phyloP scores from a whole-genome alignment of 371 early-diverging fungal species.

The Lichtheimia corymbifera region DNA sequence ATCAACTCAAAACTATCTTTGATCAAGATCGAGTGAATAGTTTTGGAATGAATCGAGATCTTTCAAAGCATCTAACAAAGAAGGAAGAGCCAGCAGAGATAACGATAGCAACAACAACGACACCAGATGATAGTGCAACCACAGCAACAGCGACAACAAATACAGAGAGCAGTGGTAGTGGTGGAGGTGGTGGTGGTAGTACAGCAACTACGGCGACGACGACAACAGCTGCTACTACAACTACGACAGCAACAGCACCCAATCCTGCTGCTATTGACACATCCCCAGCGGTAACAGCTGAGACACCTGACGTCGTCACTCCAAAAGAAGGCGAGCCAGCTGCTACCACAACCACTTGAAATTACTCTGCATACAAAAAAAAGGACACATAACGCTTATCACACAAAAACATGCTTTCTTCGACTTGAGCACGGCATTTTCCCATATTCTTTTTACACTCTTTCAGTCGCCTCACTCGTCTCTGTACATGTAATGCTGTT shows the following conservation, averaged over 20 bases:
- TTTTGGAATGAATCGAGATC: constrained; percentile 60
- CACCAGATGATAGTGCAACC: not conserved
- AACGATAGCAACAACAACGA: not conserved
- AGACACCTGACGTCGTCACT: constrained; percentile 27
- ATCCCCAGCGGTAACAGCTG: constrained; percentile 26
- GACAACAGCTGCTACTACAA: not conserved
- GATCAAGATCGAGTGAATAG: constrained; percentile 50
- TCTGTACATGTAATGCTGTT: too few species aligned
- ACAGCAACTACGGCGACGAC: not conserved
- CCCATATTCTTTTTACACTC: too few species aligned
- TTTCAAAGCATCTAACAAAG: constrained; percentile 54
- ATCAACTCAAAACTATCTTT: constrained; percentile 52
- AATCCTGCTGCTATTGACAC: constrained; percentile 9
- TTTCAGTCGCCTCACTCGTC: too few species aligned
- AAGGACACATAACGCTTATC: too few species aligned
- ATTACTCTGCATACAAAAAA: too few species aligned
- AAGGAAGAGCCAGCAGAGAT: constrained; percentile 26
- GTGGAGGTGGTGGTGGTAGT: too few species aligned
- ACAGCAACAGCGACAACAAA: not conserved
- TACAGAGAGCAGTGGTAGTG: not conserved
- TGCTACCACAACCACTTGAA: constrained; percentile 4
- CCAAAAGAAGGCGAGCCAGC: constrained; percentile 23
- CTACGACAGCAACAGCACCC: not conserved
- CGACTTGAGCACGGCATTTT: too few species aligned
- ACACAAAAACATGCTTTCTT: too few species aligned